Evolutionary conservation across 2,329 filamentous ascomycete species (phyloP).

Genomic region (Sporothrix sp.): DNA sequence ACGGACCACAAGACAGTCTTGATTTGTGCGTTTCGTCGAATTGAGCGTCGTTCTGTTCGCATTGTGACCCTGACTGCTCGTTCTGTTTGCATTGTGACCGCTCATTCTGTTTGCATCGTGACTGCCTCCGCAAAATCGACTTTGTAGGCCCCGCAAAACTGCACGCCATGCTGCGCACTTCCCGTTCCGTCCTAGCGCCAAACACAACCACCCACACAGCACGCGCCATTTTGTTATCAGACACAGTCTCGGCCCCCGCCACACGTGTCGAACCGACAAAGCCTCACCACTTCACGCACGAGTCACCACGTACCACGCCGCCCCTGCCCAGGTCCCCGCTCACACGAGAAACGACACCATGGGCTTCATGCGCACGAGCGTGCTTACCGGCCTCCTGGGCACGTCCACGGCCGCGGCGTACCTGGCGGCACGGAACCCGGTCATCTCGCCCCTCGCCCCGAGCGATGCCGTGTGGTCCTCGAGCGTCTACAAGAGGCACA

Average conservation of each 20-base stretch:
- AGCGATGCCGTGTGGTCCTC: conserved; percentile 53
- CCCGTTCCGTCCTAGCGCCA: background rate
- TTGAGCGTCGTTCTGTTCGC: too few relatives aligned
- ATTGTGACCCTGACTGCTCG: too few relatives aligned
- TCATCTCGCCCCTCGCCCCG: conserved; percentile 47
- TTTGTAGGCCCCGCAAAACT: background rate
- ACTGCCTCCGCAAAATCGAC: too few relatives aligned
- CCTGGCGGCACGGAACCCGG: conserved; percentile 43
- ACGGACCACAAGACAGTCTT: too few relatives aligned
- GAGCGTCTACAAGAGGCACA: conserved; percentile 47
- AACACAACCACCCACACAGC: too few relatives aligned
- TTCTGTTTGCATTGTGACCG: too few relatives aligned
- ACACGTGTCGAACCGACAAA: too few relatives aligned
- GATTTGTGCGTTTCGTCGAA: too few relatives aligned
- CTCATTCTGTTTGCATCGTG: too few relatives aligned
- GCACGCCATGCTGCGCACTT: background rate
- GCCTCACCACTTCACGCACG: background rate
- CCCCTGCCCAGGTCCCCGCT: background rate
- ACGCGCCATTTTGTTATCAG: conserved; percentile 4
- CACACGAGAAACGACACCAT: conserved; percentile 26
- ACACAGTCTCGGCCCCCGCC: too few relatives aligned
- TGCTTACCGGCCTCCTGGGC: conserved; percentile 37
- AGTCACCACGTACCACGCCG: background rate
- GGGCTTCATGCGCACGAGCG: conserved; percentile 42
- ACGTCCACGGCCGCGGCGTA: conserved; percentile 42